These are phyloP conservation scores for Ormosia semicastrata DNA, from an alignment of 306 rosid species.

Conservation along the genomic window DNA sequence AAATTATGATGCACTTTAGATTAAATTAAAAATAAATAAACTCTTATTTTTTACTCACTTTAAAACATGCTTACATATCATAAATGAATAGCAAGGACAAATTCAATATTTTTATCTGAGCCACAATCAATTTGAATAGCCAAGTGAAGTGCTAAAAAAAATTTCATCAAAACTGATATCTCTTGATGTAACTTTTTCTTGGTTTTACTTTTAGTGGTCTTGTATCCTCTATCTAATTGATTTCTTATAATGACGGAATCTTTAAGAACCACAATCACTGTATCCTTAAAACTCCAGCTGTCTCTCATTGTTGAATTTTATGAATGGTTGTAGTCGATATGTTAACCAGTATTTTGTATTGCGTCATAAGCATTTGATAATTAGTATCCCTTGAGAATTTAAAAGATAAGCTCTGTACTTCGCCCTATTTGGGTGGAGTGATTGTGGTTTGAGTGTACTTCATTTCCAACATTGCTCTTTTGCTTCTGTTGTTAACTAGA, in stretches of 20 bases:
- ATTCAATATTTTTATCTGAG: neutral
- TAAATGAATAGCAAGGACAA: too few species aligned
- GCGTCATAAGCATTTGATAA: conserved; percentile 19
- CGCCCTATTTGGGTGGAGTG: conserved; percentile 7
- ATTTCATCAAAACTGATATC: conserved; percentile 20
- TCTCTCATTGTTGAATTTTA: conserved; percentile 23
- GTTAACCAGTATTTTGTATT: neutral
- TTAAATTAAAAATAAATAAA: too few species aligned
- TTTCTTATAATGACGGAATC: conserved; percentile 9
- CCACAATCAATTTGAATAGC: neutral
- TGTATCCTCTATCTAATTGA: neutral
- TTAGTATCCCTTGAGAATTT: neutral
- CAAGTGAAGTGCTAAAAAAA: neutral
- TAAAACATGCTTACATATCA: too few species aligned
- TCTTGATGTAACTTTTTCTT: conserved; percentile 7
- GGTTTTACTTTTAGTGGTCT: neutral
- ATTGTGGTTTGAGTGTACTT: conserved; percentile 7
- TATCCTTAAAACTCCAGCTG: conserved; percentile 13
- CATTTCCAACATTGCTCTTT: conserved; percentile 10
- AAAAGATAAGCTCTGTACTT: neutral
- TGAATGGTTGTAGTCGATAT: conserved; percentile 20
- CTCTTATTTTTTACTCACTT: too few species aligned
- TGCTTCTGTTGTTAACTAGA: conserved; percentile 31
- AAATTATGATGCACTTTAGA: too few species aligned
- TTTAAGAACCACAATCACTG: neutral